Evolutionary conservation across 164 flowering plant species (phyloP), one percentile per base, ranked within the genome.

Genomic region (Magnolia changhungtana): DNA sequence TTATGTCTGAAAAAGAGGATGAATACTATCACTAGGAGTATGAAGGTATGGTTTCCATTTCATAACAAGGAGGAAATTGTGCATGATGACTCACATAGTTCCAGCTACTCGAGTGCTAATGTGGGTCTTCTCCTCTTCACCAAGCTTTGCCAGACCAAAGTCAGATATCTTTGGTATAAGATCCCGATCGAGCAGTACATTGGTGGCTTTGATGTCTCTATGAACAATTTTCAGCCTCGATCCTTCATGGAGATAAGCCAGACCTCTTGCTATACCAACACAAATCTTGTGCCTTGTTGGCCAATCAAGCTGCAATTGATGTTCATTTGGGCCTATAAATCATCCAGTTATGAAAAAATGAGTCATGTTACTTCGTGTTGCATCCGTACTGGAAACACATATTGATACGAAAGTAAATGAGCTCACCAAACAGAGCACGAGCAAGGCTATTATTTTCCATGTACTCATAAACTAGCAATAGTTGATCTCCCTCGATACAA

Each of bases 91-190:
- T 80, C 50, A 89, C 93, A 86, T 77, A 8, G 93, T 90, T 72
- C 93, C 93, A 24, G 89, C 91, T 14, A 90, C 74, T 78, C 89
- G 76, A 20, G 93, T 90, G 84, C 87, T 90, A 61, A 90, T 86
- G 75, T 89, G 93, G 67, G 86, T 82, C 69, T 87, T 86, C 23
- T 81, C 91, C 69, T 82, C 89, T 70, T 88, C 91, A 63, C 86
- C 84, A 73, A 90, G 91, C 83, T 74, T 88, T 16, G 93, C 94
- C 80, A 90, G 76, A 21, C 94, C 94, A 79, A 90, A 90, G 71
- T 90, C 90, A 9, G 92, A 90, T 77, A 90, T 89, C 77, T 87
- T 90, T 16, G 94, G 83, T 16, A 81, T 85, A 14, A 90, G 71
- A 63, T 89, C 81, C 65, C 71, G 75, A 76, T 89, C 94, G 74